A percentile compares a stretch with the other conserved stretches of the same genome.
Conservation (phyloP, 2,329 filamentous ascomycete species). For the Penicillium decumbens region DNA sequence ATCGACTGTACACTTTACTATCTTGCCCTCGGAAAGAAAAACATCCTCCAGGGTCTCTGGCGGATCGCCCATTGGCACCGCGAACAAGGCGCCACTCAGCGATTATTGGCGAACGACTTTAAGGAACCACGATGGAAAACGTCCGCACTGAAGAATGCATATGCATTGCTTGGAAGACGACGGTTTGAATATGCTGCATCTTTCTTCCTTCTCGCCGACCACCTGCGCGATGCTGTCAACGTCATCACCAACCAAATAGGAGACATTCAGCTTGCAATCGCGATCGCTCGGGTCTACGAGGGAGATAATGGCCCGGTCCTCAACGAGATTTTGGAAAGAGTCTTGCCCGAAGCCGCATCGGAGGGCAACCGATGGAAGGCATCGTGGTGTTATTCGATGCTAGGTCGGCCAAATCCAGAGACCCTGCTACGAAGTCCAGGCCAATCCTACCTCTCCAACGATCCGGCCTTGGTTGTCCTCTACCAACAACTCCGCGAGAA, state of each 20-base stretch:
- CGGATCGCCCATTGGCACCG: slow-evolving; percentile 85
- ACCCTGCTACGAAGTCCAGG: slow-evolving; percentile 51
- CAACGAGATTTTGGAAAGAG: slow-evolving; percentile 68
- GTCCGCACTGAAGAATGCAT: slow-evolving; percentile 90
- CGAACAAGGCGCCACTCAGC: slow-evolving; percentile 76
- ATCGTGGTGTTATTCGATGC: slow-evolving; percentile 90
- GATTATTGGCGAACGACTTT: slow-evolving; percentile 86
- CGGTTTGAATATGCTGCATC: slow-evolving; percentile 91
- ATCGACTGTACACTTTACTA: slow-evolving; percentile 90
- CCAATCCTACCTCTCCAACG: slow-evolving; percentile 76
- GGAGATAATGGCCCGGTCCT: slow-evolving; percentile 75
- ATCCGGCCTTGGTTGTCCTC: slow-evolving; percentile 80
- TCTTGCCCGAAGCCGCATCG: slow-evolving; percentile 70
- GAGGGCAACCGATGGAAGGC: slow-evolving; percentile 90
- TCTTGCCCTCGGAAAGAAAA: slow-evolving; percentile 83
- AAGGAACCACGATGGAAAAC: slow-evolving; percentile 80
- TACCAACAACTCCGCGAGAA: slow-evolving; percentile 81
- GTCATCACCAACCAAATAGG: slow-evolving; percentile 82
- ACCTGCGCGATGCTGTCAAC: slow-evolving; percentile 76
- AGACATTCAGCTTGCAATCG: slow-evolving; percentile 84
- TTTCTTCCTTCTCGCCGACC: slow-evolving; percentile 88
- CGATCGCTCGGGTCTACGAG: slow-evolving; percentile 81
- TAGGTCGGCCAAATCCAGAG: slow-evolving; percentile 47
- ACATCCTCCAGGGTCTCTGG: slow-evolving; percentile 86
- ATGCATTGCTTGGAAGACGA: slow-evolving; percentile 84